These are phyloP conservation scores for Volutella citrinella DNA, from an alignment of 2,329 filamentous ascomycete species.

Conservation along the genomic window DNA sequence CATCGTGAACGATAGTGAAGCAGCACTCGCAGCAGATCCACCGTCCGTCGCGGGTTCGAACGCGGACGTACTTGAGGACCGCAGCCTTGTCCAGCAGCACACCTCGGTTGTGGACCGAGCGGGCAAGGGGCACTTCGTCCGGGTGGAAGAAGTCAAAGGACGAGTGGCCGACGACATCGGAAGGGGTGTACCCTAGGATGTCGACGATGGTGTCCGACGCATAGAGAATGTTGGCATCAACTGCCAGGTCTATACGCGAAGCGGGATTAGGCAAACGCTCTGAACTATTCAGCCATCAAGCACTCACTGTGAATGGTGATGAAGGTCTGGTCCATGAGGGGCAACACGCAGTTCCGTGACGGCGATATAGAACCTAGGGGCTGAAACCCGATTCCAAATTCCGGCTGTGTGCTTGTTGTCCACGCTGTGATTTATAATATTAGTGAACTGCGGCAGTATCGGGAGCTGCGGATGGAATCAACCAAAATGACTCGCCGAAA, in stretches of 20 bases:
- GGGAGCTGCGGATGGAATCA: too few species aligned
- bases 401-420: too few species aligned
- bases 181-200: conserved; percentile 75
- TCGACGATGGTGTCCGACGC: conserved; percentile 80
- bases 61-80: conserved; percentile 74
- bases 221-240: conserved; percentile 77
- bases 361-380: conserved; percentile 4
- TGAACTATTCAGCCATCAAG: not conserved
- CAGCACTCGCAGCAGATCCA: conserved; percentile 85
- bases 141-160: conserved; percentile 86
- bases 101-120: conserved; percentile 68
- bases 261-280: conserved; percentile 5
- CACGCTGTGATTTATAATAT: too few species aligned
- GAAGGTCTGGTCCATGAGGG: not conserved
- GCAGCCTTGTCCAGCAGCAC: conserved; percentile 80
- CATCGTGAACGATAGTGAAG: conserved; percentile 85
- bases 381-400: too few species aligned
- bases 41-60: conserved; percentile 64
- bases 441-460: too few species aligned
- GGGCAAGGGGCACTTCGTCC: conserved; percentile 73
- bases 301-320: not conserved
- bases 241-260: conserved; percentile 58
- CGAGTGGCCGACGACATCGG: conserved; percentile 72
- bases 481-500: too few species aligned
- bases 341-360: conserved; percentile 1